phyloP scores from a whole-genome alignment of 2,329 filamentous ascomycete species.

The Penicillium brasilianum region DNA sequence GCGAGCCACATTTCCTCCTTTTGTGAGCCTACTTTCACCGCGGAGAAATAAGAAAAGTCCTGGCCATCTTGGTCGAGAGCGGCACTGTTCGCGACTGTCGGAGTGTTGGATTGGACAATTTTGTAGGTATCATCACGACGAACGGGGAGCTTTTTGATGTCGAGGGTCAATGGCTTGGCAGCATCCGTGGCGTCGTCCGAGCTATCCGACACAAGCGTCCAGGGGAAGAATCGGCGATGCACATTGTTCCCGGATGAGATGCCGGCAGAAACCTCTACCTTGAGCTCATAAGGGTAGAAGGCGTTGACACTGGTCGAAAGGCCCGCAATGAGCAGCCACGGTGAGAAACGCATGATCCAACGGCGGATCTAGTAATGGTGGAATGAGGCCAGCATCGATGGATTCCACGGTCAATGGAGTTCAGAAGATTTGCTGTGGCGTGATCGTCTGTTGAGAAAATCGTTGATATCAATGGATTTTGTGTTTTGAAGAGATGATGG shows the following conservation, averaged over 20 bases:
- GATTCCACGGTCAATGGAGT: not conserved
- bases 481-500: not conserved
- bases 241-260: constrained; percentile 28
- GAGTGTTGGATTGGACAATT: constrained; percentile 48
- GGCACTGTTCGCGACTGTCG: constrained; percentile 52
- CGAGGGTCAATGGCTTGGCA: constrained; percentile 37
- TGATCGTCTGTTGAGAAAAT: not conserved
- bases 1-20: constrained; percentile 59
- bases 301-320: constrained; percentile 46
- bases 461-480: not conserved
- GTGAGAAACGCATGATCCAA: constrained; percentile 44
- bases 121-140: constrained; percentile 56
- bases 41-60: constrained; percentile 61
- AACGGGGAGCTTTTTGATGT: constrained; percentile 44
- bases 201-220: constrained; percentile 26
- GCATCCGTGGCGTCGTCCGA: constrained; percentile 26
- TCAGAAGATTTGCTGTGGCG: not conserved
- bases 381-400: not conserved
- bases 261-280: constrained; percentile 24
- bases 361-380: constrained; percentile 1
- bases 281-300: constrained; percentile 50
- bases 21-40: constrained; percentile 56
- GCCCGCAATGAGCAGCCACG: constrained; percentile 41
- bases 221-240: constrained; percentile 42
- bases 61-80: constrained; percentile 59